Conservation (phyloP, 2,329 filamentous ascomycete species). For the Aspergillaceae sp. region DNA sequence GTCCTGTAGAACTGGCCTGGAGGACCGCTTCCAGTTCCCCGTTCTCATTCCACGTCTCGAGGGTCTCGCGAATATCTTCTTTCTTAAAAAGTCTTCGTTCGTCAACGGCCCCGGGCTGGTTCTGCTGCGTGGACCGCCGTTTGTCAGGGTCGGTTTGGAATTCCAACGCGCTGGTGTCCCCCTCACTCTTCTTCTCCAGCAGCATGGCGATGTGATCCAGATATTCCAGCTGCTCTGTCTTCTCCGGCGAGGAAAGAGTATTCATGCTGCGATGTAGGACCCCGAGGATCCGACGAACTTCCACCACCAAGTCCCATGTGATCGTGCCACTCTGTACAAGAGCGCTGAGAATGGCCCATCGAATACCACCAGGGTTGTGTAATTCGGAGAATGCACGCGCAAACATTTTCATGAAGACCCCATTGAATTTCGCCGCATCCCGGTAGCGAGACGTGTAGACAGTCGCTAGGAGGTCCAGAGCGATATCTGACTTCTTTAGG, state of each 20-base stretch:
- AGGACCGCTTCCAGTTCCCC: slow-evolving; percentile 19
- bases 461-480: slow-evolving; percentile 26
- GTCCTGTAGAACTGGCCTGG: slow-evolving; percentile 1
- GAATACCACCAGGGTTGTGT: slow-evolving; percentile 26
- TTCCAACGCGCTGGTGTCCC: slow-evolving; percentile 11
- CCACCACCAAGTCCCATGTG: slow-evolving; percentile 25
- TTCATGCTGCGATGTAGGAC: slow-evolving; percentile 7
- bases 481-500: slow-evolving; percentile 15
- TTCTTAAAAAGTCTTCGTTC: slow-evolving; percentile 8
- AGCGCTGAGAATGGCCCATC: slow-evolving; percentile 34
- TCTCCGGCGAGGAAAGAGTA: slow-evolving; percentile 1
- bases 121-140: slow-evolving; percentile 9
- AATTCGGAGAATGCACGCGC: slow-evolving; percentile 24
- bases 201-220: slow-evolving; percentile 12
- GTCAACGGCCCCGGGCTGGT: slow-evolving; percentile 7
- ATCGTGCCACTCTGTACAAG: slow-evolving; percentile 25
- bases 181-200: slow-evolving; percentile 15
- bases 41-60: slow-evolving; percentile 22
- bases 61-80: slow-evolving; percentile 5
- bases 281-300: slow-evolving; percentile 21
- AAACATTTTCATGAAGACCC: slow-evolving; percentile 31
- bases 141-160: slow-evolving; percentile 4
- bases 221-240: slow-evolving; percentile 10
- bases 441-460: slow-evolving; percentile 32
- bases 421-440: slow-evolving; percentile 24